Percentiles rank a stretch among this genome's conserved stretches.
These are phyloP conservation scores for Scheffersomyces coipomensis DNA, from an alignment of 805 yeast genomes.

Conservation along the genomic window DNA sequence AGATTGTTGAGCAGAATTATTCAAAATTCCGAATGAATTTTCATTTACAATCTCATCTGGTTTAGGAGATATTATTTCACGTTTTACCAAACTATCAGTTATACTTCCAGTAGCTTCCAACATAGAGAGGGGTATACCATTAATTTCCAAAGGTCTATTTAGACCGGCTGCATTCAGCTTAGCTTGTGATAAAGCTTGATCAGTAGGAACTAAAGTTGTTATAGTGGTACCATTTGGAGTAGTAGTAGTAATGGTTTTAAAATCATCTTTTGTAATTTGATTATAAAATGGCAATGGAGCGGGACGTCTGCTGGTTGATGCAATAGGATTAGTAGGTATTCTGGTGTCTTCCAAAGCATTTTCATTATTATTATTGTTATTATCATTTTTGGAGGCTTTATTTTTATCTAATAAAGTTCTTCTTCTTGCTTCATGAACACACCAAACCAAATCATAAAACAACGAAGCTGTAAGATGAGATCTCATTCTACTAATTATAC, in stretches of 20 bases:
- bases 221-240: slow-evolving; percentile 92
- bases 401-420: slow-evolving; percentile 43
- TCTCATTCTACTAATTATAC: slow-evolving; percentile 81
- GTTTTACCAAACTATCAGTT: slow-evolving; percentile 11
- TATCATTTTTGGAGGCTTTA: slow-evolving; percentile 7
- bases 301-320: background rate
- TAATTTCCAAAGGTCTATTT: slow-evolving; percentile 55
- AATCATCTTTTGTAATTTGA: slow-evolving; percentile 86
- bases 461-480: slow-evolving; percentile 89
- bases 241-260: slow-evolving; percentile 78
- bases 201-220: slow-evolving; percentile 86
- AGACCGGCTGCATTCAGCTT: slow-evolving; percentile 56
- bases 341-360: background rate
- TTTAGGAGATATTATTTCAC: background rate
- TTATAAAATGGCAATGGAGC: slow-evolving; percentile 83
- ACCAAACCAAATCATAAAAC: slow-evolving; percentile 90
- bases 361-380: slow-evolving; percentile 2
- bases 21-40: slow-evolving; percentile 4
- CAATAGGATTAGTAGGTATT: background rate
- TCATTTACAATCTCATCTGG: background rate
- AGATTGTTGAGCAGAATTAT: slow-evolving; percentile 1
- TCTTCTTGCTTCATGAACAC: slow-evolving; percentile 90
- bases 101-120: slow-evolving; percentile 79
- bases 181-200: slow-evolving; percentile 66
- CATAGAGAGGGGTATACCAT: slow-evolving; percentile 70